Evolutionary conservation across 495 filamentous ascomycete genomes (phyloP).

Genomic region (Talaromyces ruber): DNA sequence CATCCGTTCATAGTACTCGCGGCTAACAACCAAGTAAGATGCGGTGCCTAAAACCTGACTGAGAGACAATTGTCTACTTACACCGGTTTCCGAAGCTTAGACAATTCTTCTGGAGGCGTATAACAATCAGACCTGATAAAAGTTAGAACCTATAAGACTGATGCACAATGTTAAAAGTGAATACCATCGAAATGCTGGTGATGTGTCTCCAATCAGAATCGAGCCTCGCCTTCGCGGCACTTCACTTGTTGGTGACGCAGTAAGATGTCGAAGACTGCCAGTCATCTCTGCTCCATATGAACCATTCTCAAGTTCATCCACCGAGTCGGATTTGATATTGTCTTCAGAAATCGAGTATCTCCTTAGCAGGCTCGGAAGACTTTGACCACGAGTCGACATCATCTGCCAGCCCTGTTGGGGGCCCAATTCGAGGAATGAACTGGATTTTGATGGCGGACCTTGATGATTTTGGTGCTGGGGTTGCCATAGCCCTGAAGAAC

Average conservation of each 20-base stretch:
- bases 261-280: background rate
- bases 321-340: constrained; percentile 6
- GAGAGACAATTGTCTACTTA: constrained; percentile 9
- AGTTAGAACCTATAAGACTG: background rate
- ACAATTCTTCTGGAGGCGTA: constrained; percentile 18
- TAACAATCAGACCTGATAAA: constrained; percentile 26
- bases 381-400: constrained; percentile 28
- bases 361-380: constrained; percentile 18
- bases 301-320: background rate
- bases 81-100: constrained; percentile 20
- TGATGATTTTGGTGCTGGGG: background rate
- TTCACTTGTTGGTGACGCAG: background rate
- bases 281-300: background rate
- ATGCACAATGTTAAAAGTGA: background rate
- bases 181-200: constrained; percentile 29
- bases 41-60: too few relatives aligned
- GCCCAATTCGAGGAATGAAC: background rate
- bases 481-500: background rate
- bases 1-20: constrained; percentile 74
- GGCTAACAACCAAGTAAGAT: constrained; percentile 18
- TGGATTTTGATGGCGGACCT: background rate
- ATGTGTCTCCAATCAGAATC: constrained; percentile 27
- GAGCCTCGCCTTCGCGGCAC: constrained; percentile 12
- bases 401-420: constrained; percentile 16
- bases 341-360: constrained; percentile 16